Conservation (phyloP, 192 early-diverging fungal genomes). For the Kickxella alabastrina region DNA sequence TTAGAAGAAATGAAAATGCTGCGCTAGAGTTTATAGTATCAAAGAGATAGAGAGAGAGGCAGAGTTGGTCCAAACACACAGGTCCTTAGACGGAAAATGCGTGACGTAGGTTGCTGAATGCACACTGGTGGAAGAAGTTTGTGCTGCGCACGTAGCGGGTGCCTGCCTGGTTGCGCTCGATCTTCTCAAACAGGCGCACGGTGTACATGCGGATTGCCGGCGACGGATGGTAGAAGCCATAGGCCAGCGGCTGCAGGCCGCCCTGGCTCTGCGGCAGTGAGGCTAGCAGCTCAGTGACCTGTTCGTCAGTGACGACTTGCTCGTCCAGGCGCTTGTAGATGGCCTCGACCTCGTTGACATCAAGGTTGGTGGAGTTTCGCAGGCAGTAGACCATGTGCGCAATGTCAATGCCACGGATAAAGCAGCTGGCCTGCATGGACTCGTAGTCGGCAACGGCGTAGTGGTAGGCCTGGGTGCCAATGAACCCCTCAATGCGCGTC, state of each 20-base stretch:
- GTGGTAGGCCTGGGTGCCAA: constrained; percentile 70
- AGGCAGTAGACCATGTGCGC: constrained; percentile 64
- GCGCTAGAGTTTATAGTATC: no score
- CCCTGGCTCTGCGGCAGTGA: constrained; percentile 75
- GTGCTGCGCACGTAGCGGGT: constrained; percentile 46
- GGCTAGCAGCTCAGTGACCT: constrained; percentile 74
- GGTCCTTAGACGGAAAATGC: constrained; percentile 24
- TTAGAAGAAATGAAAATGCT: no score
- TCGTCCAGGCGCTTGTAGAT: constrained; percentile 70
- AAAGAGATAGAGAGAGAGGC: neutral
- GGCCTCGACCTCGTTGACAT: constrained; percentile 59
- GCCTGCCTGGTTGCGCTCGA: constrained; percentile 63
- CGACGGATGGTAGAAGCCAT: constrained; percentile 75
- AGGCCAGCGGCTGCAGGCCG: constrained; percentile 73
- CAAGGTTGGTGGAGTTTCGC: constrained; percentile 51
- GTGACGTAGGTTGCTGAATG: constrained; percentile 51
- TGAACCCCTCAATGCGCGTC: constrained; percentile 85
- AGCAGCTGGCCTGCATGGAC: constrained; percentile 52
- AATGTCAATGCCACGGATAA: constrained; percentile 67
- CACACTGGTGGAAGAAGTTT: constrained; percentile 53
- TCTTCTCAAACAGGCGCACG: constrained; percentile 67
- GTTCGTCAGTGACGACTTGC: constrained; percentile 64
- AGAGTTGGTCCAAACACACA: neutral
- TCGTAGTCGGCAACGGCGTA: constrained; percentile 62
- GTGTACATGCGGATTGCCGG: constrained; percentile 63